Evolutionary conservation across 768 basidiomycete genomes (phyloP), one percentile per base, ranked within the genome.

Genomic region (Rickenella mellea): DNA sequence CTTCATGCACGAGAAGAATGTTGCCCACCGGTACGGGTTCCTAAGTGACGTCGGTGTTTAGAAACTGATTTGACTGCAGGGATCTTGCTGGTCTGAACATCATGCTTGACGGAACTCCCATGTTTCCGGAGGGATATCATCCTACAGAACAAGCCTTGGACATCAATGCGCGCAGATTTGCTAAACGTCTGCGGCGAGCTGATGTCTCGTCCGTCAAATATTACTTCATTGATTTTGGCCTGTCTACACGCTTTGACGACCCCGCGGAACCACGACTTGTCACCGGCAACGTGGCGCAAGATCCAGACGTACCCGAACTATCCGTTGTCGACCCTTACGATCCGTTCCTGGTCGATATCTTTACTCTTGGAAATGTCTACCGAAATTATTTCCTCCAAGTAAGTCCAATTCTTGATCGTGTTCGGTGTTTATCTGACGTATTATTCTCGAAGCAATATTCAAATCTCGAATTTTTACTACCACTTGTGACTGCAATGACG

Each of bases 81-180:
- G 17, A 39, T 24, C 17, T 43, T 5, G 6, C 11, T 12, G 14
- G n/a, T 29, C n/a, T 54, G 12, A 62, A 64, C 45, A 62, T 66
- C 40, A 63, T 66, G 63, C 62, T 64, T 61, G 63, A 66, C 27
- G 60, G 56, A 1, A 50, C 51, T 30, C 41, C 58, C 1, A 54
- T 66, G 29, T 48, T 59, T 35, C 63, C 62, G 2, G 51, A 56
- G 2, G 64, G 62, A n/a, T 66, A 59, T 62, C 64, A 64, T 47
- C 62, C 62, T 35, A 58, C 62, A 9, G 49, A 55, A 1, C 51
- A 1, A 22, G 46, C 1, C 39, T 39, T 25, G n/a, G 37, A 39
- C n/a, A 20, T 15, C 5, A 9, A 5, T n/a, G n/a, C n/a, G 19
- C 5, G 22, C 3, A 4, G 3, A 5, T n/a, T 5, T 19, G 37